phyloP scores from a whole-genome alignment of 495 filamentous ascomycete genomes.

The Hypomontagnella submonticulosa region DNA sequence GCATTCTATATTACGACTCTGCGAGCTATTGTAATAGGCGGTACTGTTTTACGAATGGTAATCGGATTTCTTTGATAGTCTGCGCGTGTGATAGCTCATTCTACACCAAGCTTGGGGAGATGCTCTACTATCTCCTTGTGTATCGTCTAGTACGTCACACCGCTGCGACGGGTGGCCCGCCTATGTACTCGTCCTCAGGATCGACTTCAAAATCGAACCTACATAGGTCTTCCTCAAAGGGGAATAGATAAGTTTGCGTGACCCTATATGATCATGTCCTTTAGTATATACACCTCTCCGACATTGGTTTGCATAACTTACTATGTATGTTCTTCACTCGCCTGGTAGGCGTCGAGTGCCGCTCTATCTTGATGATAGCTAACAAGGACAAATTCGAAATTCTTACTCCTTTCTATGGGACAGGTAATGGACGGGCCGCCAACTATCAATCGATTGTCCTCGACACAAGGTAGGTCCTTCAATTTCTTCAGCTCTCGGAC shows the following conservation, averaged over 20 bases:
- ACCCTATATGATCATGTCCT: conserved; percentile 45
- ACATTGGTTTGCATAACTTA: conserved; percentile 27
- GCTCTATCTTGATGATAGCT: conserved; percentile 58
- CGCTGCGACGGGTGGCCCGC: not conserved
- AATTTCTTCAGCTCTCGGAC: conserved; percentile 56
- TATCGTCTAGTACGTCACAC: not conserved
- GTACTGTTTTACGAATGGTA: no score
- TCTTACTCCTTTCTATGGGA: conserved; percentile 59
- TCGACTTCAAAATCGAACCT: conserved; percentile 64
- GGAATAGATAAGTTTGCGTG: conserved; percentile 57
- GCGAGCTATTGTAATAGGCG: no score
- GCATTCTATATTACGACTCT: no score
- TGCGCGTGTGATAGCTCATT: no score
- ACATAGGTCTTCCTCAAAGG: conserved; percentile 60
- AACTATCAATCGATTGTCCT: conserved; percentile 55
- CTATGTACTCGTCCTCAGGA: conserved; percentile 48
- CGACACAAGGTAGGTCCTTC: conserved; percentile 55
- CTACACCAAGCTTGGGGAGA: no score
- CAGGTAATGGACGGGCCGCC: conserved; percentile 60
- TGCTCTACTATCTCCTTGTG: no score
- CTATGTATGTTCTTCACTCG: conserved; percentile 60
- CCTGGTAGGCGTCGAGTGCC: conserved; percentile 59
- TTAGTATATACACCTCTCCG: not conserved
- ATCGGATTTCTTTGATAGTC: no score
- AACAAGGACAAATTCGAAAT: conserved; percentile 58